Conservation (phyloP, 192 early-diverging fungal species). For the Mortierella antarctica region DNA sequence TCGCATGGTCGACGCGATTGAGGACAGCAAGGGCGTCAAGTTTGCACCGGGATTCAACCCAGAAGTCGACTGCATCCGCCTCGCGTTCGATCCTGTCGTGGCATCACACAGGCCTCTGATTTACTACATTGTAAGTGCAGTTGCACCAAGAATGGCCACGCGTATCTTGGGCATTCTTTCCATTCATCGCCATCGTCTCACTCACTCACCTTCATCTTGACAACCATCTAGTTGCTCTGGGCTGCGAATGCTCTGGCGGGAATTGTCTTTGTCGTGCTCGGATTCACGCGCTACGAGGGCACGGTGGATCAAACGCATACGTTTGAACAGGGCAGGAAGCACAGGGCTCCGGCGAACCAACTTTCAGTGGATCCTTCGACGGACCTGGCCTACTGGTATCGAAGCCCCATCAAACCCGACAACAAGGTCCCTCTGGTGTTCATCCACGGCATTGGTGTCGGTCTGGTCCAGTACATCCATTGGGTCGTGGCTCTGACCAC, state of each 20-base stretch:
- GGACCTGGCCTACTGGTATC: conserved; percentile 39
- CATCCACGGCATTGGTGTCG: conserved; percentile 77
- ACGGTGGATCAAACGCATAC: background rate
- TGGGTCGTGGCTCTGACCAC: conserved; percentile 59
- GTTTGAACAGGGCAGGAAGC: conserved; percentile 31
- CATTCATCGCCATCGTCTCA: background rate
- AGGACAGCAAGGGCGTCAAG: conserved; percentile 45
- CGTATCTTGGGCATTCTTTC: background rate
- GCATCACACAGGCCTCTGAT: conserved; percentile 66
- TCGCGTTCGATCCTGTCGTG: conserved; percentile 65
- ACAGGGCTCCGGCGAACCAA: background rate
- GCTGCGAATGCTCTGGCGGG: conserved; percentile 15
- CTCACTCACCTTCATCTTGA: background rate
- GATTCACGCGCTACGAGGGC: conserved; percentile 33
- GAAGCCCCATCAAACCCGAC: conserved; percentile 23
- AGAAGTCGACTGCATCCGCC: conserved; percentile 62
- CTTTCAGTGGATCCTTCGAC: conserved; percentile 13
- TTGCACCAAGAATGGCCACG: background rate
- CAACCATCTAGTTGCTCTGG: conserved; percentile 25
- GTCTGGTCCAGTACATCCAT: conserved; percentile 64
- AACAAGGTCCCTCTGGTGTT: conserved; percentile 68
- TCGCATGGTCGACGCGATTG: conserved; percentile 49
- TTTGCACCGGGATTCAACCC: conserved; percentile 59
- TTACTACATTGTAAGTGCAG: conserved; percentile 60
- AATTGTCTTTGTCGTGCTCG: conserved; percentile 15